These are phyloP conservation scores for Croton laevigatus DNA, from an alignment of 441 rosid genomes.

Conservation along the genomic window DNA sequence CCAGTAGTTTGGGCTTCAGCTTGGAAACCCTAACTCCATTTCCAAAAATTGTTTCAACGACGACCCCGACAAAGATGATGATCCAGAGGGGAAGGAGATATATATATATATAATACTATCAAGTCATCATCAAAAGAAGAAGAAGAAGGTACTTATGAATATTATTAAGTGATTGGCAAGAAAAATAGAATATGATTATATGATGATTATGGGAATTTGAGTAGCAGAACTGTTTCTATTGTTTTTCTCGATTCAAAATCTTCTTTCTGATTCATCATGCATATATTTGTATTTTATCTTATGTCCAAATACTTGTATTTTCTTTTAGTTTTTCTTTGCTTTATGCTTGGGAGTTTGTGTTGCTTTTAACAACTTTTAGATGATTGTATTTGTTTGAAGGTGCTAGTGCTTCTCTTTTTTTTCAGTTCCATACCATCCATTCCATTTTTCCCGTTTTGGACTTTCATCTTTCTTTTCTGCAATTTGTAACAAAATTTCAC, in stretches of 20 bases:
- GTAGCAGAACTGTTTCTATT: not conserved
- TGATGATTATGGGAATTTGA: constrained; percentile 6
- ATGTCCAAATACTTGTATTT: constrained; percentile 22
- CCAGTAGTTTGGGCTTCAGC: constrained; percentile 70
- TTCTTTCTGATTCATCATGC: constrained; percentile 14
- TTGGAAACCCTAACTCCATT: constrained; percentile 64
- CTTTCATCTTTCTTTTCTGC: constrained; percentile 30
- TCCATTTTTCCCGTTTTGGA: constrained; percentile 30
- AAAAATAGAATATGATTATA: constrained; percentile 11
- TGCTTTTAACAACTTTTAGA: constrained; percentile 27
- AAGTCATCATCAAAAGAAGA: not conserved
- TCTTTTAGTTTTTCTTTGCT: constrained; percentile 14
- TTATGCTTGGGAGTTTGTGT: constrained; percentile 57
- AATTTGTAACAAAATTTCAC: constrained; percentile 6
- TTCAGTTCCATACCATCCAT: constrained; percentile 16
- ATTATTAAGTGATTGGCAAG: constrained; percentile 4
- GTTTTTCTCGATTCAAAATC: not conserved
- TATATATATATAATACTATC: not conserved
- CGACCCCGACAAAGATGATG: not conserved
- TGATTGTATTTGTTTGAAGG: constrained; percentile 55
- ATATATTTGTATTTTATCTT: constrained; percentile 22
- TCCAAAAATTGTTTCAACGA: too few species aligned
- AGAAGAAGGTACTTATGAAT: not conserved
- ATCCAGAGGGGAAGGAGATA: not conserved
- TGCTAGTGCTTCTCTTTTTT: constrained; percentile 34